Conservation (phyloP, 192 early-diverging fungal species). For the Nowakowskiella sp. region DNA sequence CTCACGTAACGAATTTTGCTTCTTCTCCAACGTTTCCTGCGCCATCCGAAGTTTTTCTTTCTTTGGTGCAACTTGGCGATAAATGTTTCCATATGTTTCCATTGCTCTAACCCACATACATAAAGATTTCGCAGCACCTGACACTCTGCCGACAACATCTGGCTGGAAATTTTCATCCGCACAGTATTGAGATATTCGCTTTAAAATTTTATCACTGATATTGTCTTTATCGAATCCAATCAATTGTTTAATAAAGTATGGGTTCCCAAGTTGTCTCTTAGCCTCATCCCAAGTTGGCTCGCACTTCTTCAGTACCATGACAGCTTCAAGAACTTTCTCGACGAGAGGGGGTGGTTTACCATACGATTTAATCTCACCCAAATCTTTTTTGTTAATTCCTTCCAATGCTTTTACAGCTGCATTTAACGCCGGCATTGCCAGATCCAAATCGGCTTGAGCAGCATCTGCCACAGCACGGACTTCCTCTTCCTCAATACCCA, state of each 20-base stretch:
- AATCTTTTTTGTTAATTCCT: conserved; percentile 53
- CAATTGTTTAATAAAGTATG: conserved; percentile 57
- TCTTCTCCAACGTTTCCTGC: conserved; percentile 52
- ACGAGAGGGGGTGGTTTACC: conserved; percentile 55
- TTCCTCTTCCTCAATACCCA: conserved; percentile 52
- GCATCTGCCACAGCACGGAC: conserved; percentile 49
- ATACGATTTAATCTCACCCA: conserved; percentile 50
- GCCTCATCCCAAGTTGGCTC: conserved; percentile 59
- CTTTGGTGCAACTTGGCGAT: conserved; percentile 52
- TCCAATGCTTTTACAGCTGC: conserved; percentile 51
- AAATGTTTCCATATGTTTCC: conserved; percentile 53
- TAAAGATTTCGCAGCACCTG: conserved; percentile 47
- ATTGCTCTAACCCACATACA: conserved; percentile 58
- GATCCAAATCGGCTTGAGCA: conserved; percentile 52
- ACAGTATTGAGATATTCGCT: conserved; percentile 45
- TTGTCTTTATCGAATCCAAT: conserved; percentile 57
- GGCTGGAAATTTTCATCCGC: conserved; percentile 53
- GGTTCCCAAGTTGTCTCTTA: conserved; percentile 51
- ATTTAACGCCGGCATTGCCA: conserved; percentile 48
- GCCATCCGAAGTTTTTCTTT: conserved; percentile 46
- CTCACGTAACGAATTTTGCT: conserved; percentile 46
- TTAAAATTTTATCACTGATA: conserved; percentile 50
- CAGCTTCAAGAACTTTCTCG: conserved; percentile 56
- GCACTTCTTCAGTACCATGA: conserved; percentile 52
- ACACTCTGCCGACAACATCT: conserved; percentile 50